These are phyloP conservation scores for Papiliotrema nemorosa DNA, from an alignment of 1,284 basidiomycete species.

Conservation along the genomic window DNA sequence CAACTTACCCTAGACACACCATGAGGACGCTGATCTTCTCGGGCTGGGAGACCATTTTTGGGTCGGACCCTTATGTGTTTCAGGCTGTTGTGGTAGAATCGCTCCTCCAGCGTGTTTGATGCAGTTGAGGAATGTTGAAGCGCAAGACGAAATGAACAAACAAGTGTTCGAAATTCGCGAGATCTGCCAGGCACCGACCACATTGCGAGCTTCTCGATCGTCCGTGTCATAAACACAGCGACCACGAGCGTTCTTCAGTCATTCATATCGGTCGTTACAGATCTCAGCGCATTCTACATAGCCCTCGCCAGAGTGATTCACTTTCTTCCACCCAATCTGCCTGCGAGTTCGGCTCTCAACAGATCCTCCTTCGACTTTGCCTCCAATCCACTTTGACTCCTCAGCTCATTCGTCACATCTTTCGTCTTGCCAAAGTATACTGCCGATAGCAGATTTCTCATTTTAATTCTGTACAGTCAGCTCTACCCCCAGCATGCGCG, in stretches of 20 bases:
- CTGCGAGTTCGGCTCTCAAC: slow-evolving; percentile 89
- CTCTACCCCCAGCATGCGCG: neutral
- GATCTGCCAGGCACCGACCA: no score
- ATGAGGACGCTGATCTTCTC: slow-evolving; percentile 40
- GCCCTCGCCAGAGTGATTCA: no score
- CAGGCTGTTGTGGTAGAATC: neutral
- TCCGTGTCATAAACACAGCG: no score
- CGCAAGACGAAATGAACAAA: no score
- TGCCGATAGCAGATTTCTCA: slow-evolving; percentile 92
- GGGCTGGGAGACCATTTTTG: slow-evolving; percentile 13
- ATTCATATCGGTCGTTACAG: no score
- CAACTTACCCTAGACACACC: slow-evolving; percentile 47
- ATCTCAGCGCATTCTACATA: no score
- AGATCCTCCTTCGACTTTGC: slow-evolving; percentile 75
- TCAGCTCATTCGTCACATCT: slow-evolving; percentile 86
- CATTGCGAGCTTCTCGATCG: no score
- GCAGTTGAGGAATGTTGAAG: no score
- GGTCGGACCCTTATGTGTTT: neutral
- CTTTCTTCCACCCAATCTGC: slow-evolving; percentile 49
- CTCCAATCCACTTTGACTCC: slow-evolving; percentile 81
- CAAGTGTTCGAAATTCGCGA: no score
- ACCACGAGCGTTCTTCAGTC: no score
- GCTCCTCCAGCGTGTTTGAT: no score
- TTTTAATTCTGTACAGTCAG: slow-evolving; percentile 64
- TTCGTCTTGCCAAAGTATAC: slow-evolving; percentile 98